Percentiles rank a stretch among this genome's conserved stretches.
phyloP scores from a whole-genome alignment of 2,329 filamentous ascomycete species.

The Ilyonectria sp. region DNA sequence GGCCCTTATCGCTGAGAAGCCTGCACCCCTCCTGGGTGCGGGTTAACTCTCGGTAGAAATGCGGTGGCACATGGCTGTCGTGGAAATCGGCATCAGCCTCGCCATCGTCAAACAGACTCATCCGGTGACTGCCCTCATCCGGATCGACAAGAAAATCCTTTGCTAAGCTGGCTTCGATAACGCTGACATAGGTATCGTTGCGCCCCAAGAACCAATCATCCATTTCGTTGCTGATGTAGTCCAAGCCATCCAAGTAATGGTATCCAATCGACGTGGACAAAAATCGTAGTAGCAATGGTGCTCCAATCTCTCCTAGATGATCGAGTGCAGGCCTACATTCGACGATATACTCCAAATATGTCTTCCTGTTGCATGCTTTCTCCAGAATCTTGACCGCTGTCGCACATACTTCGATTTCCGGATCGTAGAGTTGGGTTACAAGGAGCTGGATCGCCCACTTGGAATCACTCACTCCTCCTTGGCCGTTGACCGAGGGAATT shows the following conservation, averaged over 20 bases:
- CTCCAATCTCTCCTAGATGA: constrained; percentile 96
- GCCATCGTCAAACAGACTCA: constrained; percentile 72
- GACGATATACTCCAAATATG: constrained; percentile 94
- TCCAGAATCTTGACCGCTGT: constrained; percentile 97
- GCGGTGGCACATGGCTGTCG: constrained; percentile 86
- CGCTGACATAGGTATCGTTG: constrained; percentile 94
- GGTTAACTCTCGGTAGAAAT: constrained; percentile 97
- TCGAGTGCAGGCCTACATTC: constrained; percentile 95
- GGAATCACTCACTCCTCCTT: constrained; percentile 72
- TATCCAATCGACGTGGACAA: constrained; percentile 97
- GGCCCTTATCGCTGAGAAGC: constrained; percentile 90
- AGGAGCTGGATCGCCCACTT: constrained; percentile 97
- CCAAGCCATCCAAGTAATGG: constrained; percentile 94
- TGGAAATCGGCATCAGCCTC: constrained; percentile 70
- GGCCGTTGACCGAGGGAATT: constrained; percentile 55
- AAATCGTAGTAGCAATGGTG: constrained; percentile 91
- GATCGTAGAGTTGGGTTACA: constrained; percentile 99
- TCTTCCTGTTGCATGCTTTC: constrained; percentile 94
- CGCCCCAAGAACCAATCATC: constrained; percentile 99
- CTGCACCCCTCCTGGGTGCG: constrained; percentile 93
- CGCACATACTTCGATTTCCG: constrained; percentile 96
- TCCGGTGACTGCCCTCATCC: constrained; percentile 70
- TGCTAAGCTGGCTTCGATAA: constrained; percentile 96
- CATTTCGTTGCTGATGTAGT: constrained; percentile 99
- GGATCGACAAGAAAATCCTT: constrained; percentile 82